These are phyloP conservation scores for Caryopteris hybrid DNA, from an alignment of 305 asterid genomes.

Conservation along the genomic window DNA sequence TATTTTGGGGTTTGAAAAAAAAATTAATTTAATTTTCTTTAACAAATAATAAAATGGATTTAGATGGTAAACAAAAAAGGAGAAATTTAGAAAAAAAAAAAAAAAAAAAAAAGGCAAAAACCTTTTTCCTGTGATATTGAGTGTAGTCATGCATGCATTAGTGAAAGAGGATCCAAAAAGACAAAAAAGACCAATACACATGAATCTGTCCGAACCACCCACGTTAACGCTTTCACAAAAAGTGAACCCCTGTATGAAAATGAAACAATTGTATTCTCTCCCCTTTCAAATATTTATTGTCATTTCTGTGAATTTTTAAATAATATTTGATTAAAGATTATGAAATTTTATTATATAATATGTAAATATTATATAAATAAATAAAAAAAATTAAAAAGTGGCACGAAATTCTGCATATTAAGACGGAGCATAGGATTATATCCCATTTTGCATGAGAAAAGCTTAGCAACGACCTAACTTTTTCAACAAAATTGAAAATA, in stretches of 20 bases:
- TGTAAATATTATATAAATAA: too few relatives aligned
- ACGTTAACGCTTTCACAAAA: conserved; percentile 7
- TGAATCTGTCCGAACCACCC: conserved; percentile 15
- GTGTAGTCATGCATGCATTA: conserved; percentile 20
- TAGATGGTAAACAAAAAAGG: neutral
- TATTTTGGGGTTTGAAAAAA: too few relatives aligned
- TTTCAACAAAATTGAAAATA: conserved; percentile 1
- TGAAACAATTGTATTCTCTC: neutral
- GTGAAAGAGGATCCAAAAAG: conserved; percentile 1
- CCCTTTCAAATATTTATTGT: neutral
- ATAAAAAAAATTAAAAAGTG: too few relatives aligned
- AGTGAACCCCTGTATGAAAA: conserved; percentile 2
- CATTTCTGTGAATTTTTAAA: neutral
- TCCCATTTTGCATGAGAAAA: too few relatives aligned
- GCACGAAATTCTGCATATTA: too few relatives aligned
- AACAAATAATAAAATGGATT: neutral
- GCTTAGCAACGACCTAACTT: too few relatives aligned
- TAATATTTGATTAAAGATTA: too few relatives aligned
- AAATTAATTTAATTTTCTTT: too few relatives aligned
- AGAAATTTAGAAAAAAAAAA: neutral
- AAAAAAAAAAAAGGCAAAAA: too few relatives aligned
- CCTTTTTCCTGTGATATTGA: neutral
- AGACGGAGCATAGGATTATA: neutral
- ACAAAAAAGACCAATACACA: conserved; percentile 1
- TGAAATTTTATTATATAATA: too few relatives aligned